These are phyloP conservation scores for Fraxinus excelsior DNA, from an alignment of 257 asterid species.

Conservation along the genomic window DNA sequence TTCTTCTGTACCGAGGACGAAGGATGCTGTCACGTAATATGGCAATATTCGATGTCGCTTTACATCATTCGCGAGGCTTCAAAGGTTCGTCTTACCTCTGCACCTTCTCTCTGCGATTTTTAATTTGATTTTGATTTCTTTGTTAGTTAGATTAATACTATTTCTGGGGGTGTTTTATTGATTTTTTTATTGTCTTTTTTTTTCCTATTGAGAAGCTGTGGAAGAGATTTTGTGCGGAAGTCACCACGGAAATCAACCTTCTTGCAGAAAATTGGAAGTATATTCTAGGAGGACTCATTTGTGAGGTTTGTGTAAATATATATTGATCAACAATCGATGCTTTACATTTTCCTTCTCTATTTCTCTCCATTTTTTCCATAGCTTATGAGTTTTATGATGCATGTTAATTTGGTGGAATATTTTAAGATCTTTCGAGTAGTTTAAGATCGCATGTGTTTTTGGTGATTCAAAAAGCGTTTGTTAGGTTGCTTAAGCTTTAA, in stretches of 20 bases:
- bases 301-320: slow-evolving; percentile 50
- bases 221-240: slow-evolving; percentile 67
- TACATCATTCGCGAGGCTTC: slow-evolving; percentile 97
- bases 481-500: slow-evolving; percentile 22
- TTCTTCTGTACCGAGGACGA: slow-evolving; percentile 21
- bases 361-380: too few species aligned
- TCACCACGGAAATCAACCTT: slow-evolving; percentile 56
- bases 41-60: slow-evolving; percentile 77
- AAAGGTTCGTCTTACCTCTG: slow-evolving; percentile 52
- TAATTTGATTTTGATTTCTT: background rate
- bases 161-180: background rate
- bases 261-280: slow-evolving; percentile 72
- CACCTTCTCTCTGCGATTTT: background rate
- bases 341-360: background rate
- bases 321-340: slow-evolving; percentile 13
- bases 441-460: background rate
- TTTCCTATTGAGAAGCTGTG: slow-evolving; percentile 45
- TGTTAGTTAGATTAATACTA: slow-evolving; percentile 5
- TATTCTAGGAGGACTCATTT: slow-evolving; percentile 62
- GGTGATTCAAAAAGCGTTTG: slow-evolving; percentile 12
- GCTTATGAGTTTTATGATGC: background rate
- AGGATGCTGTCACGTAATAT: slow-evolving; percentile 62
- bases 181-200: background rate
- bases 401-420: background rate
- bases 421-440: background rate